Conservation (phyloP, 2,329 filamentous ascomycete species). For the Sporothrix euskadiensis region DNA sequence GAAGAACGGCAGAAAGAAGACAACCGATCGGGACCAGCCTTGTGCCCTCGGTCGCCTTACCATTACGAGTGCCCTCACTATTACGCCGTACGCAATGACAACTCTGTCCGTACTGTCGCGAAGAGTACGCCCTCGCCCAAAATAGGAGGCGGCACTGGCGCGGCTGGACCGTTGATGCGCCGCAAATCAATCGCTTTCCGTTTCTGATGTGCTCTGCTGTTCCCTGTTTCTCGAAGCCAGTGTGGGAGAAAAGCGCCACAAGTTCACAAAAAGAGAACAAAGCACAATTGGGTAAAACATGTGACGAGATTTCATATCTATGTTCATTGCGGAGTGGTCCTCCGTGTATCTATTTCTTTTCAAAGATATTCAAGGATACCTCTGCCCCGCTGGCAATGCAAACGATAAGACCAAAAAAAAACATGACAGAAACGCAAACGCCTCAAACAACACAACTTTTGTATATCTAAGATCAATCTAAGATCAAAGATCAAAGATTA, state of each 20-base stretch:
- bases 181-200: constrained; percentile 18
- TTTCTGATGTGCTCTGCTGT: constrained; percentile 12
- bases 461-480: constrained; percentile 7
- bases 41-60: neutral
- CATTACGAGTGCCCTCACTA: neutral
- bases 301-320: constrained; percentile 8
- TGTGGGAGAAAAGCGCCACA: neutral
- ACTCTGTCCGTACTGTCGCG: neutral
- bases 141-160: constrained; percentile 1
- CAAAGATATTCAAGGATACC: neutral
- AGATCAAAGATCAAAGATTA: too few species aligned
- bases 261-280: neutral
- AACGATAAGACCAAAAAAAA: constrained; percentile 12
- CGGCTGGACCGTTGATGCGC: constrained; percentile 14
- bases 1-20: neutral
- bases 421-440: neutral
- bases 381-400: constrained; percentile 18
- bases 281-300: neutral
- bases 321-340: constrained; percentile 10
- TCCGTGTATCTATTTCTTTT: constrained; percentile 14
- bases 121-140: neutral
- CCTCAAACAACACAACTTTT: neutral
- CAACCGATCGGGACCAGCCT: constrained; percentile 10
- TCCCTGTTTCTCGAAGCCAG: neutral
- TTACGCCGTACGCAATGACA: neutral